These are phyloP conservation scores for Botryotinia globosa DNA, from an alignment of 2,329 filamentous ascomycete genomes.

Conservation along the genomic window DNA sequence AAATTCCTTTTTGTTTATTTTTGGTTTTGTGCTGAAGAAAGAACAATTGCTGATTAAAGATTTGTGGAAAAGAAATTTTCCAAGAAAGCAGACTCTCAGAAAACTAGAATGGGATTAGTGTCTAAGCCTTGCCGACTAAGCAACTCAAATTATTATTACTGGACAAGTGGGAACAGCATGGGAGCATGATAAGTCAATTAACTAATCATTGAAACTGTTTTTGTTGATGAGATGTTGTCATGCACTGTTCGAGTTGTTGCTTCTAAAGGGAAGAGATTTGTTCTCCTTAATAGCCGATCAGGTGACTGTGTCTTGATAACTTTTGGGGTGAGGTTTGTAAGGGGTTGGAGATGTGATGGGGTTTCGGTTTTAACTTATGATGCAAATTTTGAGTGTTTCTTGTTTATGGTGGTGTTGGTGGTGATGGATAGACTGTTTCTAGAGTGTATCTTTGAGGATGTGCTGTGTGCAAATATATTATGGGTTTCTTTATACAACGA, in stretches of 20 bases:
- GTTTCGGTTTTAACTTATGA: neutral
- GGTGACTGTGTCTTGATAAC: neutral
- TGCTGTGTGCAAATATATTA: neutral
- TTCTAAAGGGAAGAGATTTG: neutral
- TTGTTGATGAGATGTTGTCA: neutral
- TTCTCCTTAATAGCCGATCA: constrained; percentile 12
- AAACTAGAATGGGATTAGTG: neutral
- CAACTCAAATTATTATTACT: neutral
- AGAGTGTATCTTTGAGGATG: neutral
- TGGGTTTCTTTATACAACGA: neutral
- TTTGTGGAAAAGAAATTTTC: neutral
- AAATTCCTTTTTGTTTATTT: neutral
- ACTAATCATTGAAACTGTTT: neutral
- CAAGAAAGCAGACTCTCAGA: neutral
- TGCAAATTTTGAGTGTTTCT: no score
- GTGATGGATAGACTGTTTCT: neutral
- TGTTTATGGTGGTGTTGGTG: no score
- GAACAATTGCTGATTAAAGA: neutral
- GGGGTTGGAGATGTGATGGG: neutral
- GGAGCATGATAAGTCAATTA: neutral
- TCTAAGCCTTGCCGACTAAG: neutral
- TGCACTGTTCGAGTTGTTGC: neutral
- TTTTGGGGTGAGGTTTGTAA: neutral
- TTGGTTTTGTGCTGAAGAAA: neutral
- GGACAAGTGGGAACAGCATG: neutral